These are phyloP conservation scores for Daedaleopsis sinensis DNA, from an alignment of 768 basidiomycete genomes.

Conservation along the genomic window DNA sequence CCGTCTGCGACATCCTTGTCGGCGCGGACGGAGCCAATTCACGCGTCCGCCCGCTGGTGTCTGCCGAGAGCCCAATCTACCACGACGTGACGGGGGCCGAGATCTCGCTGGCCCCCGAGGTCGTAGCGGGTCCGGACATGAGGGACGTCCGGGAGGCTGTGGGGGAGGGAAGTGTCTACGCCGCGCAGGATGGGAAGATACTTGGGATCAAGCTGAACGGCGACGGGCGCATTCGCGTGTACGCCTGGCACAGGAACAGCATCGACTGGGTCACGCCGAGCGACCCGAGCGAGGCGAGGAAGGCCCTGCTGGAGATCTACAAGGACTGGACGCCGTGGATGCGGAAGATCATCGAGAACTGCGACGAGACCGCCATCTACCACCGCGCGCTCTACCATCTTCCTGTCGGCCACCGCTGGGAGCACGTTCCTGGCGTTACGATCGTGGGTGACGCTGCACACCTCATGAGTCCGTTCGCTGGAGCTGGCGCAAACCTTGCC, in stretches of 20 bases:
- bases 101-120: slow-evolving; percentile 26
- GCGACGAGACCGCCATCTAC: slow-evolving; percentile 9
- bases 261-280: slow-evolving; percentile 11
- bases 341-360: slow-evolving; percentile 8
- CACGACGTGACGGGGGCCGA: slow-evolving; percentile 31
- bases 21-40: too few relatives aligned
- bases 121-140: slow-evolving; percentile 1
- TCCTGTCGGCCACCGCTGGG: slow-evolving; percentile 18
- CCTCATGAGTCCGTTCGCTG: slow-evolving; percentile 40
- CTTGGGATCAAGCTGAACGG: slow-evolving; percentile 39
- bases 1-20: slow-evolving; percentile 26
- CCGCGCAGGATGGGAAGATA: slow-evolving; percentile 27
- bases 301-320: slow-evolving; percentile 3
- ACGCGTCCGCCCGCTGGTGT: slow-evolving; percentile 37
- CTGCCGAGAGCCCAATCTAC: slow-evolving; percentile 35
- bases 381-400: slow-evolving; percentile 20
- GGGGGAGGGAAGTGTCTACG: slow-evolving; percentile 33
- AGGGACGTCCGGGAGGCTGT: slow-evolving; percentile 19
- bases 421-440: slow-evolving; percentile 6
- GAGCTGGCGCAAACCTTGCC: slow-evolving; percentile 41
- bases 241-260: slow-evolving; percentile 14
- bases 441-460: slow-evolving; percentile 37
- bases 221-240: slow-evolving; percentile 23
- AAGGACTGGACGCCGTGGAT: slow-evolving; percentile 17
- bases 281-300: slow-evolving; percentile 12